Percentiles rank a stretch among this genome's conserved stretches.
Evolutionary conservation across 2,329 filamentous ascomycete genomes (phyloP).

Genomic region (Ceratocystis alfenasii): DNA sequence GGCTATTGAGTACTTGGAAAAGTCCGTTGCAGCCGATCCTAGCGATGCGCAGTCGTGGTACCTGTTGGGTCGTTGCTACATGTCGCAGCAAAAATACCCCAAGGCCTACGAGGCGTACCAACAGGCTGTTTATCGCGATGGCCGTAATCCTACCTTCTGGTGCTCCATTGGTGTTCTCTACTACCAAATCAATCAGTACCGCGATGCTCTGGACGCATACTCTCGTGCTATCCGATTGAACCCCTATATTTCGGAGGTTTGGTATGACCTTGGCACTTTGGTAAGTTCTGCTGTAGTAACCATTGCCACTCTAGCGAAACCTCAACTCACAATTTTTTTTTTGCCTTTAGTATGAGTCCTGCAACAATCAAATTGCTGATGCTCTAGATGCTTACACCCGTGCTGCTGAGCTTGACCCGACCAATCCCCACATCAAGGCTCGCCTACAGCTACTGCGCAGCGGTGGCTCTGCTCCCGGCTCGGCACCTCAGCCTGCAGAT

Average conservation of each 20-base stretch:
- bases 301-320: conserved; percentile 18
- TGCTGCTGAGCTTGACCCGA: conserved; percentile 84
- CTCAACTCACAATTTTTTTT: conserved; percentile 26
- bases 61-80: conserved; percentile 91
- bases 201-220: conserved; percentile 93
- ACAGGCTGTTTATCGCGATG: conserved; percentile 95
- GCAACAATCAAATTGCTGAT: conserved; percentile 96
- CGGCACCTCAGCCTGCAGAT: conserved; percentile 82
- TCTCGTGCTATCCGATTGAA: conserved; percentile 92
- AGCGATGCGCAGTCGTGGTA: conserved; percentile 98
- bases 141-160: conserved; percentile 97
- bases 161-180: conserved; percentile 98
- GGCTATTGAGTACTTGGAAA: conserved; percentile 93
- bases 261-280: conserved; percentile 94
- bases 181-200: conserved; percentile 99
- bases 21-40: conserved; percentile 88
- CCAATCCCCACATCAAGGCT: conserved; percentile 91
- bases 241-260: conserved; percentile 96
- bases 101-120: conserved; percentile 98
- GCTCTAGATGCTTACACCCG: conserved; percentile 91
- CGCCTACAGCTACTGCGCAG: conserved; percentile 79
- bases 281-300: conserved; percentile 42
- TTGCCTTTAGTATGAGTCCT: conserved; percentile 70
- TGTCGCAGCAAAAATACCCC: conserved; percentile 98
- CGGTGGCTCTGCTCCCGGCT: conserved; percentile 56